phyloP scores from a whole-genome alignment of 768 basidiomycete genomes.

The Boletus rubropictus region DNA sequence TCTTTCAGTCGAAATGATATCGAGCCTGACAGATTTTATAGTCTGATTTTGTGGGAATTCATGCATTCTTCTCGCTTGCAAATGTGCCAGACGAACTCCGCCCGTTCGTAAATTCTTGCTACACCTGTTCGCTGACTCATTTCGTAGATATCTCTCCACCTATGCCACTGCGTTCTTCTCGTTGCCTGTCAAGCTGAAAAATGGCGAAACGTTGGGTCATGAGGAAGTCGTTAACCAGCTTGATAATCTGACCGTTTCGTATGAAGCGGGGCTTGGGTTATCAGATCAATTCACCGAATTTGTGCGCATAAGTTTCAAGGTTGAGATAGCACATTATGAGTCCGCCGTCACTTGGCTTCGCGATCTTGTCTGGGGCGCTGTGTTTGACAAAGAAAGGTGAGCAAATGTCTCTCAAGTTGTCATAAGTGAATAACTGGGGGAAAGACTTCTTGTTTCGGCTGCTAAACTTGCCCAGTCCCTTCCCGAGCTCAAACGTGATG shows the following conservation, averaged over 20 bases:
- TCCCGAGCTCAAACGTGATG: slow-evolving; percentile 88
- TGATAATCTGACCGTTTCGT: slow-evolving; percentile 86
- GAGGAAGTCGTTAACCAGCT: slow-evolving; percentile 90
- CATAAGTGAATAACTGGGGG: slow-evolving; percentile 3
- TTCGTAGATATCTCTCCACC: slow-evolving; percentile 61
- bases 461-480: slow-evolving; percentile 88
- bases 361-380: slow-evolving; percentile 68
- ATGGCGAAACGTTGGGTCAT: slow-evolving; percentile 67
- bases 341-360: slow-evolving; percentile 80
- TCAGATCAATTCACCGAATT: slow-evolving; percentile 66
- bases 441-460: slow-evolving; percentile 73
- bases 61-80: slow-evolving; percentile 72
- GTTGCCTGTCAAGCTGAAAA: slow-evolving; percentile 66
- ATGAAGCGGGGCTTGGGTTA: slow-evolving; percentile 66
- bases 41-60: slow-evolving; percentile 89
- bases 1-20: neutral
- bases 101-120: slow-evolving; percentile 42
- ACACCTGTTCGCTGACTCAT: slow-evolving; percentile 2
- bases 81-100: slow-evolving; percentile 68
- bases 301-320: slow-evolving; percentile 73
- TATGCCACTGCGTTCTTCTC: slow-evolving; percentile 86
- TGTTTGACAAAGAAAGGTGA: slow-evolving; percentile 77
- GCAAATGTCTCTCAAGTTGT: slow-evolving; percentile 7
- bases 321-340: slow-evolving; percentile 75
- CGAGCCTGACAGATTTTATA: slow-evolving; percentile 26